Evolutionary conservation across 768 basidiomycete genomes (phyloP).

Genomic region (Termitomyces sp.): DNA sequence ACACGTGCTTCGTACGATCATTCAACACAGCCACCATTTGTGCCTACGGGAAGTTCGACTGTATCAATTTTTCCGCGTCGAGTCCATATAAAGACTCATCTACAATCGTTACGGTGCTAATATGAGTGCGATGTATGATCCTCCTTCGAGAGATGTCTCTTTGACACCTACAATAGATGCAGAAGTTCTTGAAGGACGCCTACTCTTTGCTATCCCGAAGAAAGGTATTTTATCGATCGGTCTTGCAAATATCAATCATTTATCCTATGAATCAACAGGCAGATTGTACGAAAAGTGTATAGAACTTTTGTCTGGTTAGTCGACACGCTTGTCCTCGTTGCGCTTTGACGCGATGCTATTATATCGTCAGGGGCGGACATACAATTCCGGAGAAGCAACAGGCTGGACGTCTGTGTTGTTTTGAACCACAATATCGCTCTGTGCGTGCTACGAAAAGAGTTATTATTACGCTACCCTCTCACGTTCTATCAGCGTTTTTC

Average conservation of each 20-base stretch:
- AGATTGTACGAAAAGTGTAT: constrained; percentile 89
- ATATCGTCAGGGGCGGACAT: constrained; percentile 78
- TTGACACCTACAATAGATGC: constrained; percentile 37
- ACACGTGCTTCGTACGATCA: background rate
- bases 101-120: background rate
- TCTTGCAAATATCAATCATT: background rate
- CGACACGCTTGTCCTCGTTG: background rate
- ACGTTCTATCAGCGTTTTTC: constrained; percentile 69
- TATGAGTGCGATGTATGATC: constrained; percentile 11
- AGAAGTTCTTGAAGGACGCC: constrained; percentile 77
- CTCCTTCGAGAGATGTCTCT: background rate
- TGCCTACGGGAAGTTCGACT: background rate
- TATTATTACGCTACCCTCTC: background rate
- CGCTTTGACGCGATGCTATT: constrained; percentile 1
- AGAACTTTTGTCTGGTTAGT: constrained; percentile 72
- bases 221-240: constrained; percentile 56
- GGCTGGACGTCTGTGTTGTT: constrained; percentile 92
- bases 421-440: constrained; percentile 91
- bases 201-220: constrained; percentile 96
- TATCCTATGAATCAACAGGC: constrained; percentile 1
- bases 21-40: background rate
- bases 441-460: constrained; percentile 41
- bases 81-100: background rate
- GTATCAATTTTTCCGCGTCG: background rate
- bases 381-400: constrained; percentile 80